These are phyloP conservation scores for Trichoderma sp. DNA, from an alignment of 2,329 filamentous ascomycete genomes.

Conservation along the genomic window DNA sequence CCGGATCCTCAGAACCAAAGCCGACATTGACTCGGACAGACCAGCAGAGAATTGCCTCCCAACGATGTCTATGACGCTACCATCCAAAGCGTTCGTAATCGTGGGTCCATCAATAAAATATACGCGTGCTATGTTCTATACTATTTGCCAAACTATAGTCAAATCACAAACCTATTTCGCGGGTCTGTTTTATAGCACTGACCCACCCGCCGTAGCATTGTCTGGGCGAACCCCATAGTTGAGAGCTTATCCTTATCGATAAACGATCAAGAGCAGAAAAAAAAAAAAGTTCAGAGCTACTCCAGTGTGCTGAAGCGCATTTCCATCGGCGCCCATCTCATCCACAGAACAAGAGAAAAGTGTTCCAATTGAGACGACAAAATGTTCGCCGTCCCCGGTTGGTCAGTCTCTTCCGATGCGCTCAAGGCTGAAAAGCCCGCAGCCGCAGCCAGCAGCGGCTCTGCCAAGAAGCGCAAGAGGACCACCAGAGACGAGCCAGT, in stretches of 20 bases:
- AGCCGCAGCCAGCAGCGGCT: conserved; percentile 32
- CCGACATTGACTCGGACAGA: neutral
- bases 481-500: conserved; percentile 43
- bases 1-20: neutral
- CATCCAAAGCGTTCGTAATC: too few species aligned
- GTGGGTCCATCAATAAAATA: too few species aligned
- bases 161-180: too few species aligned
- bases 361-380: neutral
- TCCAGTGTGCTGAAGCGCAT: neutral
- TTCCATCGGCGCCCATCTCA: neutral
- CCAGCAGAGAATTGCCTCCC: neutral
- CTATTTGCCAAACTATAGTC: too few species aligned
- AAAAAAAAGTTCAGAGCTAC: conserved; percentile 2
- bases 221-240: neutral
- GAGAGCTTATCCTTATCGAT: conserved; percentile 4
- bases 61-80: neutral
- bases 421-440: conserved; percentile 65
- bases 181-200: neutral
- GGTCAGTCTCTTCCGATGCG: conserved; percentile 72
- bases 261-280: neutral
- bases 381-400: conserved; percentile 94
- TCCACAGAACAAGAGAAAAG: neutral
- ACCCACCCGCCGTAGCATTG: neutral
- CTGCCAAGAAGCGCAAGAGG: conserved; percentile 58
- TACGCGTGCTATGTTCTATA: too few species aligned